Base-by-base conservation (phyloP, 2,329 filamentous ascomycete genomes). In the Xylaria polymorpha region DNA sequence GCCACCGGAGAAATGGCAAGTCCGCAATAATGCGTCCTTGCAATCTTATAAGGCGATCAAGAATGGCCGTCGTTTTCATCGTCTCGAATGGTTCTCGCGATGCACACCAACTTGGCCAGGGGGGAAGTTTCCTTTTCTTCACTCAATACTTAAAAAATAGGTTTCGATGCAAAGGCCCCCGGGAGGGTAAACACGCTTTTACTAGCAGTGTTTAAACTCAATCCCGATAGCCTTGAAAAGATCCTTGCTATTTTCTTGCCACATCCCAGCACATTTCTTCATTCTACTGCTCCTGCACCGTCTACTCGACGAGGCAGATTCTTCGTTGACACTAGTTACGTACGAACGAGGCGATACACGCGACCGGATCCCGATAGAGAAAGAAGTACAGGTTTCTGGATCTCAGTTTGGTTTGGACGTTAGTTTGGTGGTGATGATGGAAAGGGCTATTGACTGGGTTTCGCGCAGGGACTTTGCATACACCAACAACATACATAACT, bases 391-490 rank as follows among this genome's bases (percentile, higher is more conserved):
- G 9, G n/a, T 46, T 39, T 35, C 55, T 50, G 64, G 12, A 48
- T 61, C 15, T 50, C 18, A 8, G 41, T 18, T 62, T 43, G 35
- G 46, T 60, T 60, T 41, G 37, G 56, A 41, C 22, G 25, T 48
- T n/a, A 37, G 25, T 48, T 32, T 32, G 25, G 53, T 56, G 35
- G n/a, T 56, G 32, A 22, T 56, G 1, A 50, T 66, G 12, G 43
- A 20, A 61, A 57, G 32, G 41, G 1, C 32, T 50, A 61, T 61
- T 61, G 32, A 32, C 29, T 20, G 29, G 12, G 14, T 41, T 55
- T 57, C 57, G 39, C 25, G 48, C 64, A 61, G 39, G 48, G 29
- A 57, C 57, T 61, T 50, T 50, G 41, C 64, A 66, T 61, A 55
- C 39, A 39, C n/a, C 48, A n/a, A 29, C 22, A 51, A 53, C 15